Evolutionary conservation across 1,284 basidiomycete species (phyloP).

Genomic region (Malassezia sp.): DNA sequence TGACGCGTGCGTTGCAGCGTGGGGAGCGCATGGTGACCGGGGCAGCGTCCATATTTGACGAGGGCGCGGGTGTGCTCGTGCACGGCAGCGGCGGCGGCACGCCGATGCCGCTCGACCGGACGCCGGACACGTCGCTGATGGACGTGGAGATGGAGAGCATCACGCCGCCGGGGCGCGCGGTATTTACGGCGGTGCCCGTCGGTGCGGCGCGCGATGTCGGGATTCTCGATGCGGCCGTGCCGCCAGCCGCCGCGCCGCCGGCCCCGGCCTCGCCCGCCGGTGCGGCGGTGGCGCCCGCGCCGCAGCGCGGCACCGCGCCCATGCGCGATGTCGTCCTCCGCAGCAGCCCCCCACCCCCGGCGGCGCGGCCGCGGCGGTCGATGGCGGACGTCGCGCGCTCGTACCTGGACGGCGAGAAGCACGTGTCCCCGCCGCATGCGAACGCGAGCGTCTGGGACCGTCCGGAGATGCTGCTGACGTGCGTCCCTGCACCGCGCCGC

Average conservation of each 20-base stretch:
- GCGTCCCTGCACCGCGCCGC: too few relatives aligned
- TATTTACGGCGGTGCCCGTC: background rate
- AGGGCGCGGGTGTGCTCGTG: background rate
- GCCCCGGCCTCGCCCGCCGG: background rate
- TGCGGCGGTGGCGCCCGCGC: background rate
- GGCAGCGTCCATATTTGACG: constrained; percentile 16
- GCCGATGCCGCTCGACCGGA: too few relatives aligned
- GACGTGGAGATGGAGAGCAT: constrained; percentile 23
- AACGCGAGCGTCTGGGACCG: constrained; percentile 20
- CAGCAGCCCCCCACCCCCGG: background rate
- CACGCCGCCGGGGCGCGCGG: constrained; percentile 18
- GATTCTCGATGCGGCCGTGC: too few relatives aligned
- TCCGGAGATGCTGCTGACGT: constrained; percentile 28
- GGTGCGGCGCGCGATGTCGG: background rate
- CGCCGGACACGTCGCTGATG: constrained; percentile 16
- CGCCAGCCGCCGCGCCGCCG: background rate
- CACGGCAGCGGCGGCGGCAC: too few relatives aligned
- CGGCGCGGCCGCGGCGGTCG: background rate
- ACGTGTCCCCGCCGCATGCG: background rate
- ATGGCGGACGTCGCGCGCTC: background rate
- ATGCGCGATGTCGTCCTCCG: constrained; percentile 9
- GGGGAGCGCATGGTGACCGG: background rate
- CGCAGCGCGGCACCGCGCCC: too few relatives aligned
- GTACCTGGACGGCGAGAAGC: constrained; percentile 1
- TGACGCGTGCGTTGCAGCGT: too few relatives aligned